Conservation (phyloP, 2,329 filamentous ascomycete genomes). For the Diaporthe sp. region DNA sequence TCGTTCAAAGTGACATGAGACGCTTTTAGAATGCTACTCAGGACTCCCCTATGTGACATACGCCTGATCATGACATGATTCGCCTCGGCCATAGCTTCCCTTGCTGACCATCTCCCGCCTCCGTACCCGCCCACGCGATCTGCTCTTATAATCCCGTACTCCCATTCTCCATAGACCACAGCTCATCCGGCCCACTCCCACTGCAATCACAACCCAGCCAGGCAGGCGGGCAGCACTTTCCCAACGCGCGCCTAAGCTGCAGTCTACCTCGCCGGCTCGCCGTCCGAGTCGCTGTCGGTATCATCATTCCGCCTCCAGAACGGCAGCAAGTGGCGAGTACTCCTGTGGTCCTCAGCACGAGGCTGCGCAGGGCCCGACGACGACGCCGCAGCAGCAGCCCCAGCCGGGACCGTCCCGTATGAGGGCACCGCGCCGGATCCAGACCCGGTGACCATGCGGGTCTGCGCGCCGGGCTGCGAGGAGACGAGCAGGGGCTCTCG, state of each 20-base stretch:
- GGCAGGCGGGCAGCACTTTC: neutral
- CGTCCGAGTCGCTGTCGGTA: constrained; percentile 34
- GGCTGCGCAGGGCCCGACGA: neutral
- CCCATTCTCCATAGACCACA: neutral
- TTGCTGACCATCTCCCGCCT: too few species aligned
- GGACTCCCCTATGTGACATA: neutral
- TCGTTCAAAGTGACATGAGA: neutral
- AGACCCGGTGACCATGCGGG: constrained; percentile 15
- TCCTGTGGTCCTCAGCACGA: neutral
- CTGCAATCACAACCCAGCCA: neutral
- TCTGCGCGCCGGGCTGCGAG: constrained; percentile 28
- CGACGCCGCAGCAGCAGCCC: neutral
- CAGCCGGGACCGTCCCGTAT: constrained; percentile 30
- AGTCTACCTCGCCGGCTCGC: neutral
- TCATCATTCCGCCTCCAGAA: constrained; percentile 38
- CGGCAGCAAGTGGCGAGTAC: constrained; percentile 26
- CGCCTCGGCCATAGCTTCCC: neutral
- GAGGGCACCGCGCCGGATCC: constrained; percentile 12
- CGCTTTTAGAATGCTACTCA: neutral
- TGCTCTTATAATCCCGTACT: neutral
- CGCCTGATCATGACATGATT: neutral
- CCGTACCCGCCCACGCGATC: neutral
- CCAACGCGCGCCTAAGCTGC: neutral
- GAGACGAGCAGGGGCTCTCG: constrained; percentile 33
- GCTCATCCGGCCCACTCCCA: too few species aligned